Conservation (phyloP, 345 rosid genomes). For the Nasturtium officinale region DNA sequence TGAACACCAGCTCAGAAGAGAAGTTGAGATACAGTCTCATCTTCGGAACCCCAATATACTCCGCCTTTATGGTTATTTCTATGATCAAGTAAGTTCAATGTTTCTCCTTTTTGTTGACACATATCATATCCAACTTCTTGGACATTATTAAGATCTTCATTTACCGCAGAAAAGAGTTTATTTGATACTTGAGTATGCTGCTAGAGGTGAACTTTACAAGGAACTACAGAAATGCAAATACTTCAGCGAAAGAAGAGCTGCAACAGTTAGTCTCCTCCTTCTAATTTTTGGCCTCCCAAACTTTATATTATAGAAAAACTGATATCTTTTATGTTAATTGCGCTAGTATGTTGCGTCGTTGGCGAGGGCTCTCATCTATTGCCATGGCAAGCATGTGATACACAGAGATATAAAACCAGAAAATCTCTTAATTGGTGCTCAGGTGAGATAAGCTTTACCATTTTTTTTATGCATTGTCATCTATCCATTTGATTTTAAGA, state of each 20-base stretch:
- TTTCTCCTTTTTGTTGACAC: not conserved
- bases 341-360: constrained; percentile 92
- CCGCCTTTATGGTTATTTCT: constrained; percentile 92
- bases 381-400: constrained; percentile 98
- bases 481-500: constrained; percentile 5
- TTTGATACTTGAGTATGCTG: constrained; percentile 91
- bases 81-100: constrained; percentile 69
- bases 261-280: constrained; percentile 67
- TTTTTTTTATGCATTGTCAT: not conserved
- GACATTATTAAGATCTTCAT: not conserved
- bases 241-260: constrained; percentile 95
- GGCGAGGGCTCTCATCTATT: constrained; percentile 95
- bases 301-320: not conserved
- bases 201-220: constrained; percentile 92
- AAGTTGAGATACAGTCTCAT: constrained; percentile 98
- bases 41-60: constrained; percentile 88
- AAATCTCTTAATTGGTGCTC: constrained; percentile 81
- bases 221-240: constrained; percentile 92
- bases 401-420: constrained; percentile 99
- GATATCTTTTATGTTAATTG: not conserved
- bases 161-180: constrained; percentile 87
- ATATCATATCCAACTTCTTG: not conserved
- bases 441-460: constrained; percentile 51
- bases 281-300: not conserved
- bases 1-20: constrained; percentile 93